Base-by-base conservation (phyloP, 345 rosid genomes). In the Euphorbia lathyris region DNA sequence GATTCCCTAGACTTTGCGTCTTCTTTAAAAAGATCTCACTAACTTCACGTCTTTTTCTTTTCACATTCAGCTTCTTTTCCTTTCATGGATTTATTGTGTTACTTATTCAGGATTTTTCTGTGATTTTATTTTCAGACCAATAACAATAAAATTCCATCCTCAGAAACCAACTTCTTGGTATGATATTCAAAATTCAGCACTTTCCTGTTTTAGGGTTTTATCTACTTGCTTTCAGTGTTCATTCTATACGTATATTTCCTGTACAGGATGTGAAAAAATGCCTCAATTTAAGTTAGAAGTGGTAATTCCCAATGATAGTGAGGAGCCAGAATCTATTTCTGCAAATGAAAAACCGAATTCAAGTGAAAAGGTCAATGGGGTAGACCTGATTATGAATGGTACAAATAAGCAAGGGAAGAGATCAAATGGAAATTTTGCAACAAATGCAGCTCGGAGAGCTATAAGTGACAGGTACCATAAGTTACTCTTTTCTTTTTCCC, bases 401-500 rank as follows among this genome's bases (percentile, higher is more conserved):
- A 76, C 78, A 65, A 72, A 72, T 26, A 78, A 76, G 72, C 74
- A 86, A 55, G 86, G 79, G 23, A 81, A 78, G 74, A 71, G 58
- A 53, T 74, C 83, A 23, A 66, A 68, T 48, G 69, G 75, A 66
- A 79, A 71, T 50, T 63, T 82, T 51, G 26, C 64, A 0, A 58
- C 81, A 11, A 80, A 63, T 66, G 75, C 76, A 29, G 82, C 80
- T 40, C 81, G 76, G 40, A 80, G 82, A 80, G 81, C 81, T 66
- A 78, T 77, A 43, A 77, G 75, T 66, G 91, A 87, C 72, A 87
- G 96, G 98, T 89, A 75, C 2, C 53, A 27, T 47, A 48, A 52
- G 23, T 12, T 23, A 56, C 1, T 34, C 7, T 38, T 32, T 43
- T 45, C 51, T 67, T 70, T 42, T 20, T 26, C 17, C 0, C 3